phyloP scores from a whole-genome alignment of 2,329 filamentous ascomycete species.

The Xylariomycetidae sp. region DNA sequence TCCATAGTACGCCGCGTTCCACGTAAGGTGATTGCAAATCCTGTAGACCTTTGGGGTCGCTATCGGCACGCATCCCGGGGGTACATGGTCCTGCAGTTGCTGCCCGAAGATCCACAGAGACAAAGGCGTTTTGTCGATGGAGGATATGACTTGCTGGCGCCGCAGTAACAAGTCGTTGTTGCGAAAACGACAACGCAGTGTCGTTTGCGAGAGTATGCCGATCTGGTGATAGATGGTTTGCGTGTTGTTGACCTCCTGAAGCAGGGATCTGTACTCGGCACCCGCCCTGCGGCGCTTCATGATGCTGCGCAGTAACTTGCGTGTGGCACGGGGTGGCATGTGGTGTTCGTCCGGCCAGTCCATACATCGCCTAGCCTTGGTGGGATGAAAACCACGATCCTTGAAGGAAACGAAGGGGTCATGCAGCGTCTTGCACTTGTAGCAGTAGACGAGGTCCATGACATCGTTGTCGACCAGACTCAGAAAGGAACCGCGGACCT shows the following conservation, averaged over 20 bases:
- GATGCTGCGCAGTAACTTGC: conserved; percentile 18
- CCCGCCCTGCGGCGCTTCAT: conserved; percentile 17
- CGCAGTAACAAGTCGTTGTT: conserved; percentile 11
- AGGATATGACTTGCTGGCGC: conserved; percentile 17
- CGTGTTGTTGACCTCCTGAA: conserved; percentile 20
- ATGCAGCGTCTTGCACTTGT: conserved; percentile 19
- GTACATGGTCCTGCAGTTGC: conserved; percentile 7
- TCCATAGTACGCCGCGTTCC: conserved; percentile 9
- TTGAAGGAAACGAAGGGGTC: conserved; percentile 16
- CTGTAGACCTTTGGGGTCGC: conserved; percentile 8
- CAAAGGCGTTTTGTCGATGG: conserved; percentile 15
- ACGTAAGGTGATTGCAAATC: conserved; percentile 16
- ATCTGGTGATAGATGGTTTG: conserved; percentile 13
- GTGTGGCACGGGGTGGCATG: conserved; percentile 19
- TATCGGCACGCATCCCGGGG: background rate
- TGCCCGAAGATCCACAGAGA: conserved; percentile 14
- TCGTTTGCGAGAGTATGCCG: conserved; percentile 14
- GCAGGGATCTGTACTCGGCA: conserved; percentile 12
- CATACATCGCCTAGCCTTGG: conserved; percentile 12
- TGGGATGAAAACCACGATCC: conserved; percentile 13
- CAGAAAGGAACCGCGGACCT: conserved; percentile 14
- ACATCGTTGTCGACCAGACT: conserved; percentile 18
- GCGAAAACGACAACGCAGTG: conserved; percentile 17
- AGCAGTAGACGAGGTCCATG: conserved; percentile 18
- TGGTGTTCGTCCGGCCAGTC: conserved; percentile 18